Evolutionary conservation across 2,329 filamentous ascomycete species (phyloP), one percentile per base, ranked within the genome.

Genomic region (Colletotrichum gigasporum): DNA sequence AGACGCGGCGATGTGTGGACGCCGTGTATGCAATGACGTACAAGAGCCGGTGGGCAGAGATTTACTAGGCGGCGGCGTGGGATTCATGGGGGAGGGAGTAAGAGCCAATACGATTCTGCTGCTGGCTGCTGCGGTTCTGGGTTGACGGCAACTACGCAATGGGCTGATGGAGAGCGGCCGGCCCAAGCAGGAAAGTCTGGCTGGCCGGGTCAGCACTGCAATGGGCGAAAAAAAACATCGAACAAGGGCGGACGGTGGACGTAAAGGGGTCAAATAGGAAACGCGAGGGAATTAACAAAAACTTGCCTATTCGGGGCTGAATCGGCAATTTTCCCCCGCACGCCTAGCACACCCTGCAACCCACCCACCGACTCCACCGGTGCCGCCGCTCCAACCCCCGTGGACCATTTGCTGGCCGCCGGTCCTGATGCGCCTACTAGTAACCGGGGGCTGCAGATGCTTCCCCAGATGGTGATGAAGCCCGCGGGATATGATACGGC

Each of bases 231-330:
- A 41, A 44, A 58, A 16, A n/a, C n/a, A n/a, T n/a, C 26, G 35
- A 47, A n/a, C 18, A n/a, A 20, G 41, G 51, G 41, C 28, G 22
- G 18, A 10, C 32, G 20, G 51, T 56, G 58, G 58, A 42, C 32
- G 58, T 42, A 62, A 62, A 35, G 39, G 52, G 51, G 48, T 62
- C 58, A 50, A 62, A 62, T 56, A 62, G 58, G 58, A 62, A 56
- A 56, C 42, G 18, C 42, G 58, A 62, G 35, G 42, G 51, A 50
- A 62, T 56, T 48, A 22, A 45, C 12, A 56, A 18, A 14, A 34
- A 56, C 18, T 56, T 62, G 51, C 58, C 58, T 48, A 20, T 56
- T 50, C 26, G 3, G 34, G 10, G 7, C 52, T 28, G 26, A 56
- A 42, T 22, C 24, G 58, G 58, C 41, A 62, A 62, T 34, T 56